Evolutionary conservation across 75 land plant species (phyloP).

Genomic region (Pinus taeda): DNA sequence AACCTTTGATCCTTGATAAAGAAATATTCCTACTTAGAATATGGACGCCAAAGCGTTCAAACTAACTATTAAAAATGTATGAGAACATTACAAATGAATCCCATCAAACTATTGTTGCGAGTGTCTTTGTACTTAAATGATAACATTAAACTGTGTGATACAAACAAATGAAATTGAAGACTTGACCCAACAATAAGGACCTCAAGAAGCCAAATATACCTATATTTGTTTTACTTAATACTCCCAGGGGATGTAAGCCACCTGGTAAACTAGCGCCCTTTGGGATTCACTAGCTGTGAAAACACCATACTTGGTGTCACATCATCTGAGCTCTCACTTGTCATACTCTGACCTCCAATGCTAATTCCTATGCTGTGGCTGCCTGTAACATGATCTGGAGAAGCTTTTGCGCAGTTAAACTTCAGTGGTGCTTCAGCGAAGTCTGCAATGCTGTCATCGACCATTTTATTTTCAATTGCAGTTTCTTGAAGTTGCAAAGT

Average conservation of each 20-base stretch:
- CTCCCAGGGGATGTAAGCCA: background rate
- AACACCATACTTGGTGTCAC: background rate
- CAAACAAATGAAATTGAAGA: background rate
- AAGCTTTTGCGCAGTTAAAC: background rate
- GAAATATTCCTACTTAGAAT: too few relatives aligned
- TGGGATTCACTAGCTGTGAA: constrained; percentile 1
- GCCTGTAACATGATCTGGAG: background rate
- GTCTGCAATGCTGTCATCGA: background rate
- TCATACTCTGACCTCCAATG: background rate
- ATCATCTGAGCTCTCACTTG: background rate
- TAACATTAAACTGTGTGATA: background rate
- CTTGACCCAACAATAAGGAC: background rate
- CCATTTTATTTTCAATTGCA: background rate
- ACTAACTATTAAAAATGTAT: background rate
- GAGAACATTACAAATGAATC: background rate
- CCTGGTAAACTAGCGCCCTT: background rate
- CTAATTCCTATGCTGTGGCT: background rate
- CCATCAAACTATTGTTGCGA: background rate
- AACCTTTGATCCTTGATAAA: too few relatives aligned
- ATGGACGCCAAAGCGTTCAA: background rate
- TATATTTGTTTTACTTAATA: background rate
- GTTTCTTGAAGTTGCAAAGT: constrained; percentile 18
- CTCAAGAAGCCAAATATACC: background rate
- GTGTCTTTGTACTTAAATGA: background rate
- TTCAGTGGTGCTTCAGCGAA: background rate